Conservation (phyloP, 495 filamentous ascomycete species). For the Durotheca rogersii region DNA sequence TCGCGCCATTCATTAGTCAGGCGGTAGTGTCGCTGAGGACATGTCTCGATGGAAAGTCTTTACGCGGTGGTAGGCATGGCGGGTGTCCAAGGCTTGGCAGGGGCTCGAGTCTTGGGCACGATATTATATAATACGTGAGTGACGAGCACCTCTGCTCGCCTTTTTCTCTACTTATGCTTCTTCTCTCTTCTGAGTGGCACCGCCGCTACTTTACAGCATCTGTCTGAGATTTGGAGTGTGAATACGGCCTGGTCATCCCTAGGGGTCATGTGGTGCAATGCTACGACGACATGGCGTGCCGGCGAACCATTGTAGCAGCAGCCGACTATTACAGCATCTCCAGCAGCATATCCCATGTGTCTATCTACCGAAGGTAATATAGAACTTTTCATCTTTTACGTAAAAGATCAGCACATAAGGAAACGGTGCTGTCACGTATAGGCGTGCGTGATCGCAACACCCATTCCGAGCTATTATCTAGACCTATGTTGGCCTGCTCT, state of each 20-base stretch:
- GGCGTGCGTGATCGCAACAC: too few species aligned
- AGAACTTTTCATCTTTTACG: slow-evolving; percentile 17
- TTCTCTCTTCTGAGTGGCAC: too few species aligned
- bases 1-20: slow-evolving; percentile 3
- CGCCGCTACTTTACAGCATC: slow-evolving; percentile 3
- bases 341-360: background rate
- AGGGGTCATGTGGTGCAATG: slow-evolving; percentile 15
- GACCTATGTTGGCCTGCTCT: too few species aligned
- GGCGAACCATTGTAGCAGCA: slow-evolving; percentile 16
- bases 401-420: slow-evolving; percentile 6
- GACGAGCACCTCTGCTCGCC: slow-evolving; percentile 17
- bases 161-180: background rate
- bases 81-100: too few species aligned
- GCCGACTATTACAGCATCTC: slow-evolving; percentile 17
- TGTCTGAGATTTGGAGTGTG: slow-evolving; percentile 6
- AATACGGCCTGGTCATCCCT: background rate
- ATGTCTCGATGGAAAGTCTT: background rate
- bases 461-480: too few species aligned
- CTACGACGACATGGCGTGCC: slow-evolving; percentile 28
- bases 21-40: slow-evolving; percentile 12
- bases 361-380: slow-evolving; percentile 20
- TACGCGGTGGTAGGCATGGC: too few species aligned
- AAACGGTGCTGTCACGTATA: background rate
- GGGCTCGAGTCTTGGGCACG: too few species aligned
- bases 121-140: too few species aligned